Evolutionary conservation across 306 rosid genomes (phyloP), one percentile per base, ranked within the genome.

Genomic region (Rosa persica): DNA sequence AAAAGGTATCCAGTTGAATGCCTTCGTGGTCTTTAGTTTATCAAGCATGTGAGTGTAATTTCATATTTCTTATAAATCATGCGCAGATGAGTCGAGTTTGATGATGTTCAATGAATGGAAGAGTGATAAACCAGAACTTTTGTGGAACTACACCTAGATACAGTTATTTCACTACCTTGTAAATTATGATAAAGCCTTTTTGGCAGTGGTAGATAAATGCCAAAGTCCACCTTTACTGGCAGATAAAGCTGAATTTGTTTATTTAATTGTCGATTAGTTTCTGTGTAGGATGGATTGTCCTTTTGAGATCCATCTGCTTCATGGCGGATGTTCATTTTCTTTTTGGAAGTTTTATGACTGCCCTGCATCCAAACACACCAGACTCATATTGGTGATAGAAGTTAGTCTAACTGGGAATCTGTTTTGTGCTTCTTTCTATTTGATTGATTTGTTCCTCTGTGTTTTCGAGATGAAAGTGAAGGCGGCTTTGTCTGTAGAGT

Each of bases 1-100:
- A 15, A 64, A 0, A 12, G 39, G 8, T 61, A 61, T 61, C 19
- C 38, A 22, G 39, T 61, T 61, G 67, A 27, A 1, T 12, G 12
- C 67, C 67, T 11, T 48, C 13, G 8, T 39, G 11, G 1, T 36
- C 55, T 13, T 43, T 48, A 22, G 8, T 62, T 65, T n/a, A 13
- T 16, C 48, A 30, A 22, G 69, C 62, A 55, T 76, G 58, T 52
- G 68, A 62, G 34, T 65, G 34, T 66, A 52, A 67, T 78, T 70
- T 27, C 46, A 38, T 57, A 23, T 64, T 61, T 74, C 16, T 67
- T 27, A 73, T 44, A 58, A 19, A 55, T 27, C 46, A 78, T 75
- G 16, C 83, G 87, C 87, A 92, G 91, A 74, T 70, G 85, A 76
- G 74, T 74, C 88, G 85, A 87, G 82, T 81, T 46, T 88, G 87